Evolutionary conservation across 805 yeast species (phyloP).

Genomic region (Suhomyces faveliae): DNA sequence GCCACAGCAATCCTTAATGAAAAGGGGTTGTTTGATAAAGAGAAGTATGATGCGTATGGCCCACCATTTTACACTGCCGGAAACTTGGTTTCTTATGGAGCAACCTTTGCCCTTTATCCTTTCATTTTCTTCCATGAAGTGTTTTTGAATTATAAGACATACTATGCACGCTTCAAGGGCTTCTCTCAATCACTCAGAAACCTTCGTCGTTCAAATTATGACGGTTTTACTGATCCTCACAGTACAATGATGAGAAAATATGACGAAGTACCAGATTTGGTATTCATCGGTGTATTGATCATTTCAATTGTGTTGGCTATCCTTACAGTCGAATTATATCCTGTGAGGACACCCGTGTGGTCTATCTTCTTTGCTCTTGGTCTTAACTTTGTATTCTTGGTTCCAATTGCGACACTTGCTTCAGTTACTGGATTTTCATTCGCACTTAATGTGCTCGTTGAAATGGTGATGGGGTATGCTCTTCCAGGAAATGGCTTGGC

Average conservation of each 20-base stretch:
- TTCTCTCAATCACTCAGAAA: constrained; percentile 4
- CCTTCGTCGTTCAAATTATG: constrained; percentile 14
- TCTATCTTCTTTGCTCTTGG: constrained; percentile 53
- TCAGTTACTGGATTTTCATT: constrained; percentile 49
- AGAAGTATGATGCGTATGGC: constrained; percentile 14
- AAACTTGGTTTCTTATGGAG: constrained; percentile 15
- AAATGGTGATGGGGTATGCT: constrained; percentile 56
- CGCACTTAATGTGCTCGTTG: constrained; percentile 53
- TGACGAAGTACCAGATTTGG: constrained; percentile 24
- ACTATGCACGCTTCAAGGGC: neutral
- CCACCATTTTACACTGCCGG: constrained; percentile 21
- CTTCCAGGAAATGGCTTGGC: constrained; percentile 57
- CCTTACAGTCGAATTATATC: constrained; percentile 29
- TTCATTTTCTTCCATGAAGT: constrained; percentile 16
- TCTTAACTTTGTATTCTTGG: constrained; percentile 48
- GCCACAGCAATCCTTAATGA: constrained; percentile 14
- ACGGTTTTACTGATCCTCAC: constrained; percentile 23
- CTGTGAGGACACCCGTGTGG: constrained; percentile 58
- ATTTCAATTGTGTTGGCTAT: constrained; percentile 24
- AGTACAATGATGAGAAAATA: constrained; percentile 23
- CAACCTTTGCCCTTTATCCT: constrained; percentile 22
- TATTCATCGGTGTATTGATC: constrained; percentile 19
- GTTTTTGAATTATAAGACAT: constrained; percentile 5
- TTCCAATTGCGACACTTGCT: constrained; percentile 50
- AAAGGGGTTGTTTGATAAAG: constrained; percentile 13